Base-by-base conservation (phyloP, 495 filamentous ascomycete genomes). In the Aspergillus asperescens region DNA sequence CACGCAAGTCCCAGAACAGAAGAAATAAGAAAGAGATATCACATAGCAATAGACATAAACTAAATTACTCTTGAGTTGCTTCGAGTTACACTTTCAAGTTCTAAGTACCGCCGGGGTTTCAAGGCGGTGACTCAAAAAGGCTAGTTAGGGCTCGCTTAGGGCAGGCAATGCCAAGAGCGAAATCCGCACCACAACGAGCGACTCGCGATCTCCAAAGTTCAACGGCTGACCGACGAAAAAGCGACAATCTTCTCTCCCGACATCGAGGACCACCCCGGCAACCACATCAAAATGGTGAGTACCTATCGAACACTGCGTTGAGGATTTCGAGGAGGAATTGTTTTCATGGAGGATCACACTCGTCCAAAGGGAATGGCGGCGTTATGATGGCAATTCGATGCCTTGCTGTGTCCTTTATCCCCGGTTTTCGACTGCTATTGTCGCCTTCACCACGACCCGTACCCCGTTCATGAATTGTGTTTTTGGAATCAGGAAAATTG, bases 1-100 rank as follows among this genome's bases (percentile, higher is more conserved):
- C 61, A 89, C 84, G 37, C 79, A 85, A 46, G 85, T 93, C 6
- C 73, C 79, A 5, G 88, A 91, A 67, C 86, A 90, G 72, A 71
- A 7, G 20, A 49, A 71, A 1, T 12, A 49, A 35, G 31, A 49
- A 20, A 27, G 18, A 48, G 28, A n/a, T 28, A 44, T 18, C 13
- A 20, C 15, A 34, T 35, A 47, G 29, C n/a, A 24, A 34, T 48
- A 48, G 32, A 35, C 32, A 35, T 42, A 42, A 42, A 24, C n/a
- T 42, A 12, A 42, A 42, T 1, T 42, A 24, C 19, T 42, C 7
- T 41, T 18, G 15, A 41, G 1, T 10, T 12, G 3, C 5, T n/a
- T n/a, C n/a, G n/a, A n/a, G n/a, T n/a, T n/a, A n/a, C n/a, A n/a
- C n/a, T n/a, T n/a, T n/a, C n/a, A n/a, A n/a, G n/a, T n/a, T n/a